Evolutionary conservation across 1,139 yeast species (phyloP).

Genomic region (Candida tropicalis): DNA sequence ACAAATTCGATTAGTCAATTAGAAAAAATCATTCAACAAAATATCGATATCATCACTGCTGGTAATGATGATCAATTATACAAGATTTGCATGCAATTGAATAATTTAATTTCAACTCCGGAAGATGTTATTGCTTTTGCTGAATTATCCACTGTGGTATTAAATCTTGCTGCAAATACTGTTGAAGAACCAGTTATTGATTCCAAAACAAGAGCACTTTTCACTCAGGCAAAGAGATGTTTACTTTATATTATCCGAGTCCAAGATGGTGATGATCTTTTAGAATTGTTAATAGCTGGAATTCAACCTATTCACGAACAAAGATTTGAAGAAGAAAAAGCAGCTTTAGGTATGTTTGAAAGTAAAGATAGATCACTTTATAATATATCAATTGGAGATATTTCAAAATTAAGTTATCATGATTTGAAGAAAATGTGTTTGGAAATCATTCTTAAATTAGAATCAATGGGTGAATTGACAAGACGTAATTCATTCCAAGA

Average conservation of each 20-base stretch:
- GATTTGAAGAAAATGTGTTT: slow-evolving; percentile 78
- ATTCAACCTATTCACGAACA: slow-evolving; percentile 71
- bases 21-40: slow-evolving; percentile 57
- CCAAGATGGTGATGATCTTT: slow-evolving; percentile 71
- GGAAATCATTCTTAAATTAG: slow-evolving; percentile 76
- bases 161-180: slow-evolving; percentile 54
- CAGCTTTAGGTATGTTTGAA: slow-evolving; percentile 24
- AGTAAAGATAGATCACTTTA: slow-evolving; percentile 34
- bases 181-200: slow-evolving; percentile 47
- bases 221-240: slow-evolving; percentile 82
- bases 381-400: slow-evolving; percentile 45
- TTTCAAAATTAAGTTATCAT: slow-evolving; percentile 63
- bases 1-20: slow-evolving; percentile 66
- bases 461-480: slow-evolving; percentile 64
- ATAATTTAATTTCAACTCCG: slow-evolving; percentile 37
- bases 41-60: slow-evolving; percentile 54
- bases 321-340: slow-evolving; percentile 55
- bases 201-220: slow-evolving; percentile 53
- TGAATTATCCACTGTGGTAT: slow-evolving; percentile 42
- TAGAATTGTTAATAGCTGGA: slow-evolving; percentile 74
- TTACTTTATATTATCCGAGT: slow-evolving; percentile 79
- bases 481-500: slow-evolving; percentile 78
- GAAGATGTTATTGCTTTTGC: slow-evolving; percentile 45
- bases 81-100: slow-evolving; percentile 36
- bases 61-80: slow-evolving; percentile 58